Conservation (phyloP, 352 stramenopile species). For the Globisporangium apiculatum region DNA sequence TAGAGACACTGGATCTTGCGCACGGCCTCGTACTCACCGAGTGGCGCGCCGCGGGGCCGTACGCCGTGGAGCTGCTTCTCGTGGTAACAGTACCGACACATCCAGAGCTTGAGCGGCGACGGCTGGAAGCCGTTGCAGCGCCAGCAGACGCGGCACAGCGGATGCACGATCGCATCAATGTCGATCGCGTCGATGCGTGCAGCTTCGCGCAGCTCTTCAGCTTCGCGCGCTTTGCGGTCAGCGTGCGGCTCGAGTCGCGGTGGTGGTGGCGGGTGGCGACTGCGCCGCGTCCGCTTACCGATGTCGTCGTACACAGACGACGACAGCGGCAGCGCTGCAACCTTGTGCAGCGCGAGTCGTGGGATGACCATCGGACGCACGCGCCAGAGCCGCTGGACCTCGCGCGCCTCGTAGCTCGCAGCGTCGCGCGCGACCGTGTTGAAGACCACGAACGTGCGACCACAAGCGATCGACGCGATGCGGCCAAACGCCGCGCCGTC, state of each 20-base stretch:
- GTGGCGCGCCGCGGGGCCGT: constrained; percentile 23
- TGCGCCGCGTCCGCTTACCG: constrained; percentile 10
- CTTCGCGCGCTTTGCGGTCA: constrained; percentile 28
- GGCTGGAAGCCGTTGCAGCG: constrained; percentile 67
- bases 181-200: constrained; percentile 57
- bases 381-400: constrained; percentile 44
- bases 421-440: constrained; percentile 48
- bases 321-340: constrained; percentile 30
- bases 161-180: constrained; percentile 57
- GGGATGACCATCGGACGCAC: constrained; percentile 38
- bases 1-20: constrained; percentile 71
- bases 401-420: constrained; percentile 47
- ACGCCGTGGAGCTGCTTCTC: constrained; percentile 60
- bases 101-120: constrained; percentile 54
- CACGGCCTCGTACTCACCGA: constrained; percentile 69
- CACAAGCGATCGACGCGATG: constrained; percentile 59
- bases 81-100: constrained; percentile 65
- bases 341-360: constrained; percentile 31
- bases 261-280: constrained; percentile 18
- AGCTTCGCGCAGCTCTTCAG: constrained; percentile 25
- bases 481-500: constrained; percentile 29
- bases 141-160: constrained; percentile 71
- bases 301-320: constrained; percentile 20
- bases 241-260: constrained; percentile 45
- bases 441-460: constrained; percentile 67